Base-by-base conservation (phyloP, 2,329 filamentous ascomycete species). In the Colletotrichum ledebouriae region DNA sequence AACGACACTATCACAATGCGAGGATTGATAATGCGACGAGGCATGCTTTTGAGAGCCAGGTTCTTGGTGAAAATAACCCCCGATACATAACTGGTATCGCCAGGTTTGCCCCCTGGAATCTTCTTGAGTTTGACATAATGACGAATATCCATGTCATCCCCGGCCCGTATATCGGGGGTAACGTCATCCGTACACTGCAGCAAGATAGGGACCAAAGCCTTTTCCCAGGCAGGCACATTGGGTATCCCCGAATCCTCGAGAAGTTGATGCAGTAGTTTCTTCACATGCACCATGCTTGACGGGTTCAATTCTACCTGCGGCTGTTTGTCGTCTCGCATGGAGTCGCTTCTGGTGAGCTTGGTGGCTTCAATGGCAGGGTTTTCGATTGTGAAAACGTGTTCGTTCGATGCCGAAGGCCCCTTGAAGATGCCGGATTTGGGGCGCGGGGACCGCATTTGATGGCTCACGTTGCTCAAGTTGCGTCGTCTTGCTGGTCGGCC, bases 21-120 rank as follows among this genome's bases (percentile, higher is more conserved):
- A 3, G 96, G 96, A 62, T 93, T 91, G 12, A 86, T 79, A 70
- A 98, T 96, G 71, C 89, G 93, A 65, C 96, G 89, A 17, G 93
- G 91, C 96, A 99, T 99, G 78, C 92, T 97, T 78, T 99, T 99
- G 59, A 98, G 82, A 0, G 97, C 96, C 58, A 99, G 83, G 71
- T 99, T 99, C 77, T 99, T 99, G 12, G 94, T 96, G 77, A 99
- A 99, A 1, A 99, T 94, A 9, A 99, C 91, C 0, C 96, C 97
- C 10, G 96, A 97, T 15, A 98, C 92, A 78, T 99, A 99, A n/a
- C 91, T 90, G 6, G 95, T 98, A 78, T 99, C 95, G 25, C 93
- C 90, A 17, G 95, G 94, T 71, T 88, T 91, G 15, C 94, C 95
- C 15, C 96, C 95, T 0, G 94, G 93, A 12, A 99, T 96, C 76